phyloP scores from a whole-genome alignment of 306 rosid species.

The Mimosa bimucronata region DNA sequence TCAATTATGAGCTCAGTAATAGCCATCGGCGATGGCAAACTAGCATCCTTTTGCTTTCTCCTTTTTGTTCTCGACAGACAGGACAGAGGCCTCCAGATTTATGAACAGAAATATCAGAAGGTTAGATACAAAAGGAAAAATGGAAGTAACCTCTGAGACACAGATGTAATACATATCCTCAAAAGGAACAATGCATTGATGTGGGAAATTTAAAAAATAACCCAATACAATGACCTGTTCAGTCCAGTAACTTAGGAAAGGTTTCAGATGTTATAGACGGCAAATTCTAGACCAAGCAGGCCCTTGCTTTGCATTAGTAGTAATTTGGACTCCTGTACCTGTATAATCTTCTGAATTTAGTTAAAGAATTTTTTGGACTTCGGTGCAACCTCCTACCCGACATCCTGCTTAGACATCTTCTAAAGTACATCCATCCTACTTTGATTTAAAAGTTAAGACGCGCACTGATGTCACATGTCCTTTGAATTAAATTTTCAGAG shows the following conservation, averaged over 20 bases:
- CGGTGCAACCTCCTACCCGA: too few relatives aligned
- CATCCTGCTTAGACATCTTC: too few relatives aligned
- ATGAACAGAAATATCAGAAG: slow-evolving; percentile 46
- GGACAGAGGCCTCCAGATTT: slow-evolving; percentile 54
- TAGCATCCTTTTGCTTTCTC: slow-evolving; percentile 70
- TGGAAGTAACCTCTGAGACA: slow-evolving; percentile 15
- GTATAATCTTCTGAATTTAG: background rate
- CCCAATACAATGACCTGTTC: background rate
- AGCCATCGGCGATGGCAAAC: slow-evolving; percentile 82
- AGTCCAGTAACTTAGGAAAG: background rate
- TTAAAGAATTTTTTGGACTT: too few relatives aligned
- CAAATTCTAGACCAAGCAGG: background rate
- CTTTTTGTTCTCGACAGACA: slow-evolving; percentile 77
- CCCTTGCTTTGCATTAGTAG: background rate
- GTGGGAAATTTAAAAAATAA: background rate
- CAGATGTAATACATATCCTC: background rate
- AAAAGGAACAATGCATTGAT: slow-evolving; percentile 21
- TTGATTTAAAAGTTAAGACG: too few relatives aligned
- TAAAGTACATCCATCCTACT: too few relatives aligned
- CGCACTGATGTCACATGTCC: too few relatives aligned
- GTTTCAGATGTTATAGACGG: background rate
- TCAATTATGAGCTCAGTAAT: slow-evolving; percentile 73
- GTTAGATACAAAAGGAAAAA: slow-evolving; percentile 28
- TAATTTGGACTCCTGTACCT: background rate
- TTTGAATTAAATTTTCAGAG: too few relatives aligned